Evolutionary conservation across 768 basidiomycete species (phyloP), one percentile per base, ranked within the genome.

Genomic region (Leccinum aurantiacum): DNA sequence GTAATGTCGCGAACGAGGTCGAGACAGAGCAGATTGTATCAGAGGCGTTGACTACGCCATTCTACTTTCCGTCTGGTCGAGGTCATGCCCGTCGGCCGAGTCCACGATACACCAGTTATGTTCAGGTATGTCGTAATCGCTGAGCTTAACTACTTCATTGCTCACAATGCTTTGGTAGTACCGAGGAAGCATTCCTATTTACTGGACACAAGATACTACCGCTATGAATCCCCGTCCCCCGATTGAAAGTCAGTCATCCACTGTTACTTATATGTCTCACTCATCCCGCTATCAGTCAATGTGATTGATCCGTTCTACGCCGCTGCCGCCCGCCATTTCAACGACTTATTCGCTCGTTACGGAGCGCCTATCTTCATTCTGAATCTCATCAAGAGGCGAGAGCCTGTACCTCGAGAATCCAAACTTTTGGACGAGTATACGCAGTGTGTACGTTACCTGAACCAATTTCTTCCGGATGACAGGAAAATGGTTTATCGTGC

Each of bases 21-120:
- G 97, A 99, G 75, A 97, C 95, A 0, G 97, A 99, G 71, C 97
- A 99, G 69, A 96, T 99, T 54, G 93, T 96, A 0, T 90, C 89
- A 8, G 95, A 96, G 69, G 90, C 91, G 0, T 71, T 92, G 6
- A 95, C 91, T 0, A 95, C 94, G 0, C 86, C 94, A 0, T 95
- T 97, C 71, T 93, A 94, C 70, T 89, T 82, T 64, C 91, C 91
- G 9, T 64, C 69, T 2, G 68, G 69, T 19, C 73, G 65, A 8
- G 72, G 65, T 41, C 76, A 72, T 13, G 74, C 76, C 35, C 78
- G 89, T 25, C 77, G 83, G 3, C 87, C 88, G 0, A 91, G 85
- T 69, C 91, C 95, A 0, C 88, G 91, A 56, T 98, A 92, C 69
- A 97, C 97, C 0, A 94, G 93, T 62, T 98, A 94, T 72, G 93